A percentile compares a stretch with the other conserved stretches of the same genome.
phyloP scores from a whole-genome alignment of 2,329 filamentous ascomycete genomes.

The Nannizzia gypsea region DNA sequence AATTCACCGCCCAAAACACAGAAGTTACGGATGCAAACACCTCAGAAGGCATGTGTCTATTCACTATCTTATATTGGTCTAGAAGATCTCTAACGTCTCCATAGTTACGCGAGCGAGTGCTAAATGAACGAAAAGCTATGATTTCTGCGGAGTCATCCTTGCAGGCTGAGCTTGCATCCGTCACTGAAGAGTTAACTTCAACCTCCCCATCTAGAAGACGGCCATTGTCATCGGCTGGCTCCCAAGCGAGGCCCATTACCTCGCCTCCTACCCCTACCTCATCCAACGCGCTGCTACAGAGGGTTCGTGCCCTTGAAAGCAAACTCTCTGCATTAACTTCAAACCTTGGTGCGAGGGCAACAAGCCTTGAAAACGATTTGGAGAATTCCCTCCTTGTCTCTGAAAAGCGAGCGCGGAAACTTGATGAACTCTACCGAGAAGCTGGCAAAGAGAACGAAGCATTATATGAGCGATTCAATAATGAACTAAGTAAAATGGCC shows the following conservation, averaged over 20 bases:
- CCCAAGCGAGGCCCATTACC: constrained; percentile 20
- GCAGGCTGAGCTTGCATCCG: constrained; percentile 64
- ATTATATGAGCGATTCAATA: constrained; percentile 82
- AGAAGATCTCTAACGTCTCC: constrained; percentile 11
- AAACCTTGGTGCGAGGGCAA: constrained; percentile 50
- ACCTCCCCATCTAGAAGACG: constrained; percentile 15
- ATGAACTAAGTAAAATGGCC: constrained; percentile 74
- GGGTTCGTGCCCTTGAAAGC: constrained; percentile 56
- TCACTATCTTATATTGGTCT: not conserved
- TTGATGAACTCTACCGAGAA: constrained; percentile 84
- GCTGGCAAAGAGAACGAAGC: constrained; percentile 83
- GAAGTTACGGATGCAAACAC: constrained; percentile 55
- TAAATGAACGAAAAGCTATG: constrained; percentile 65
- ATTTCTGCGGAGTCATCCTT: constrained; percentile 58
- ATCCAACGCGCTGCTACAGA: constrained; percentile 28
- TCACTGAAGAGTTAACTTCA: constrained; percentile 64
- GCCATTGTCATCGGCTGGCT: constrained; percentile 26
- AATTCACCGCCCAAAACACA: constrained; percentile 59
- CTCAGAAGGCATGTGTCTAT: constrained; percentile 40
- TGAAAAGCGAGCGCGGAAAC: constrained; percentile 65
- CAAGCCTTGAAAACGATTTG: constrained; percentile 57
- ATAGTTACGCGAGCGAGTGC: constrained; percentile 63
- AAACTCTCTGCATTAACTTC: constrained; percentile 49
- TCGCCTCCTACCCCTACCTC: constrained; percentile 15
- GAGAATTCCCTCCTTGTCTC: constrained; percentile 58